These are phyloP conservation scores for Dittrichia graveolens DNA, from an alignment of 129 eudicot genomes.

Conservation along the genomic window DNA sequence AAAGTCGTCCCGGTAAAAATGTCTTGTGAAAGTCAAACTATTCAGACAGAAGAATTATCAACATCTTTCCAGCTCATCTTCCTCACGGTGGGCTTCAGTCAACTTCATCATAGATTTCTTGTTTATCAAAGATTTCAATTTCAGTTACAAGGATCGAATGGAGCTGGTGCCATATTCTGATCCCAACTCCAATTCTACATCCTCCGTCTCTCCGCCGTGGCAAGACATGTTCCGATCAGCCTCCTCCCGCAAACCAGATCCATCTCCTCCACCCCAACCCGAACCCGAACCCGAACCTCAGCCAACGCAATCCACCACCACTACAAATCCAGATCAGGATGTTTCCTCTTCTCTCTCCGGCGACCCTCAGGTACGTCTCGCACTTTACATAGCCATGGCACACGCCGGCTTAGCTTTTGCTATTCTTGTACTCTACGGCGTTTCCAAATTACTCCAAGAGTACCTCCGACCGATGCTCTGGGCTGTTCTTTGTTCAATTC, in stretches of 20 bases:
- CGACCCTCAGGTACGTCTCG: constrained; percentile 84
- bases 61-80: not conserved
- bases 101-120: not conserved
- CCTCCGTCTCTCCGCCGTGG: constrained; percentile 61
- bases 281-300: constrained; percentile 5
- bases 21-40: constrained; percentile 3
- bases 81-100: constrained; percentile 7
- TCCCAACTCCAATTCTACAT: constrained; percentile 33
- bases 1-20: not conserved
- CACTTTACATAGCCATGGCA: constrained; percentile 94
- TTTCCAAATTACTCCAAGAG: constrained; percentile 69
- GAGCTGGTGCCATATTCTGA: constrained; percentile 83
- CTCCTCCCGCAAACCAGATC: constrained; percentile 61
- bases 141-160: constrained; percentile 38
- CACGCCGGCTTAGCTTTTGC: constrained; percentile 80
- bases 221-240: constrained; percentile 98
- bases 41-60: constrained; percentile 9
- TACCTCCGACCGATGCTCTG: constrained; percentile 80
- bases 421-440: constrained; percentile 54
- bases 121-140: constrained; percentile 1
- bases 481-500: constrained; percentile 94
- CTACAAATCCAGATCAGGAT: not conserved
- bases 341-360: constrained; percentile 39
- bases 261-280: constrained; percentile 28
- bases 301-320: constrained; percentile 20